Evolutionary conservation across 495 filamentous ascomycete species (phyloP).

Genomic region (Stereocaulon alpinum): DNA sequence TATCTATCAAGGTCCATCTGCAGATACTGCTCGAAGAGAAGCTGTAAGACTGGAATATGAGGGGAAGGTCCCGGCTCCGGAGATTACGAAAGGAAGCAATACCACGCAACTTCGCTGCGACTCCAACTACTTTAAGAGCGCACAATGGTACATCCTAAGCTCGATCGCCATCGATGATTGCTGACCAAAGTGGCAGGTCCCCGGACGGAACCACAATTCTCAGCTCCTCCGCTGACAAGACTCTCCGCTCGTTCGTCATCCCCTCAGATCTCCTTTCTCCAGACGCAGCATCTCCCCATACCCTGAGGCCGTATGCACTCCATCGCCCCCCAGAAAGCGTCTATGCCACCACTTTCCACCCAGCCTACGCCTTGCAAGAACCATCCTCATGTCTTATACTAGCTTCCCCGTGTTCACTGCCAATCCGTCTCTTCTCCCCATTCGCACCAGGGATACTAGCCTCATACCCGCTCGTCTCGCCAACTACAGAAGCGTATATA

Average conservation of each 20-base stretch:
- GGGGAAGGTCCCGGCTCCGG: not conserved
- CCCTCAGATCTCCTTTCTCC: constrained; percentile 60
- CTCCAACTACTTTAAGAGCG: constrained; percentile 46
- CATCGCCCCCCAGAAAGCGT: constrained; percentile 57
- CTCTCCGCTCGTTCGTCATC: constrained; percentile 60
- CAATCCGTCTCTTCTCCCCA: constrained; percentile 62
- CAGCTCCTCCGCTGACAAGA: constrained; percentile 59
- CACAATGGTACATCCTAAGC: constrained; percentile 42
- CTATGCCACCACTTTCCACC: constrained; percentile 60
- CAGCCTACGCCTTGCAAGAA: constrained; percentile 56
- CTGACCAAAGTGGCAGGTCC: constrained; percentile 38
- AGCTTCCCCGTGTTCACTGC: constrained; percentile 55
- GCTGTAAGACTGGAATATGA: not conserved
- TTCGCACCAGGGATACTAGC: constrained; percentile 39
- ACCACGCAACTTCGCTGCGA: not conserved
- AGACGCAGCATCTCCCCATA: constrained; percentile 32
- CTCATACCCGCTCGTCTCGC: constrained; percentile 61
- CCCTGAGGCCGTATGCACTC: constrained; percentile 50
- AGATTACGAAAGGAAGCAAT: not conserved
- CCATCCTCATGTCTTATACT: constrained; percentile 59
- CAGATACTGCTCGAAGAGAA: constrained; percentile 1
- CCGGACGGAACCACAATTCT: constrained; percentile 76
- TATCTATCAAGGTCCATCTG: not conserved
- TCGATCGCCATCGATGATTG: not conserved
- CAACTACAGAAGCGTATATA: constrained; percentile 69